Evolutionary conservation across 306 rosid species (phyloP).

Genomic region (Dalbergia oliveri): DNA sequence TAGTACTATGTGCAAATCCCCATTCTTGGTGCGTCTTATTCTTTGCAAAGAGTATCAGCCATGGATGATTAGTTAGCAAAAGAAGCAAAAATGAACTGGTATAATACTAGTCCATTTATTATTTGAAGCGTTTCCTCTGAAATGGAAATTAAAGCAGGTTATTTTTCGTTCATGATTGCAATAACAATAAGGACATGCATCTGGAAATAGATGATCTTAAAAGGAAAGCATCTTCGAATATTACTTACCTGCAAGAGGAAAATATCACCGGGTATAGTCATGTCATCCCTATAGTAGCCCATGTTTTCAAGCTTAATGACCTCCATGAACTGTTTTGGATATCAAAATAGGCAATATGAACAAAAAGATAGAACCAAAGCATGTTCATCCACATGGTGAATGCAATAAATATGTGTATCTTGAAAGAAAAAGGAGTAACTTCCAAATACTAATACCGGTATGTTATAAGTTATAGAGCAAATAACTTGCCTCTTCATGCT

Average conservation of each 20-base stretch:
- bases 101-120: not conserved
- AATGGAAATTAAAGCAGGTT: constrained; percentile 2
- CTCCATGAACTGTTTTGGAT: constrained; percentile 85
- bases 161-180: constrained; percentile 4
- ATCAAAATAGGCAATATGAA: constrained; percentile 17
- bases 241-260: constrained; percentile 95
- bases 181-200: constrained; percentile 14
- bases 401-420: not conserved
- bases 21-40: not conserved
- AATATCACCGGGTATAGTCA: constrained; percentile 87
- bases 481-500: constrained; percentile 91
- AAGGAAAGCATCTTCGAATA: not conserved
- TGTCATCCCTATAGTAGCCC: constrained; percentile 92
- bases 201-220: constrained; percentile 15
- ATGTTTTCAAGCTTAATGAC: constrained; percentile 93
- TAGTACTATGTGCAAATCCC: too few relatives aligned
- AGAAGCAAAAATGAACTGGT: not conserved
- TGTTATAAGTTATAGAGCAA: not conserved
- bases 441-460: not conserved
- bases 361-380: constrained; percentile 11
- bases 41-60: not conserved
- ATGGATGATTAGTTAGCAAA: not conserved
- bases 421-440: not conserved
- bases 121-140: not conserved
- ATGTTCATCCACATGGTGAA: not conserved